These are phyloP conservation scores for Aegilops sharonensis DNA, from an alignment of 176 grass and related monocot species.

Conservation along the genomic window DNA sequence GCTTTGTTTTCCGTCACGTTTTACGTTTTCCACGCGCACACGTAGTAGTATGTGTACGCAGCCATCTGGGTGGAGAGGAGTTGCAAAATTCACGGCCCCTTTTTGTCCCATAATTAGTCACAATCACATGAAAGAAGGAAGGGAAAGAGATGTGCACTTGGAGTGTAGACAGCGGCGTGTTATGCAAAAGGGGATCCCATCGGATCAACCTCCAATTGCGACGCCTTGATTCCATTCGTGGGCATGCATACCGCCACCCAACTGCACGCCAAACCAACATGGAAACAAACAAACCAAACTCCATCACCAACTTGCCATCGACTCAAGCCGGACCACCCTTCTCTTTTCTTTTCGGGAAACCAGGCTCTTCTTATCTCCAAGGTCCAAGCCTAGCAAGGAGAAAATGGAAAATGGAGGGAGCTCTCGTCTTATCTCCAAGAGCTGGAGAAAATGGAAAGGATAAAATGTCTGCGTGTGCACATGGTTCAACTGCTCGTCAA, in stretches of 20 bases:
- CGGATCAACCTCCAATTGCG: neutral
- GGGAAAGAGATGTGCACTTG: neutral
- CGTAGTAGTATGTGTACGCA: neutral
- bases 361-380: neutral
- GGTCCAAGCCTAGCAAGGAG: neutral
- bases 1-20: neutral
- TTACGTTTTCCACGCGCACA: neutral
- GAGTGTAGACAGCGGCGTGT: neutral
- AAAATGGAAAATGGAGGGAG: neutral
- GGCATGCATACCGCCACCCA: neutral
- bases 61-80: neutral
- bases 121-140: neutral
- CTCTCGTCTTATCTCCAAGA: neutral
- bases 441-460: neutral
- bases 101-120: slow-evolving; percentile 11
- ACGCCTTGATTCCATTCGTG: slow-evolving; percentile 2
- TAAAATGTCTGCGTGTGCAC: neutral
- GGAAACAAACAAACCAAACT: neutral
- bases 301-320: neutral
- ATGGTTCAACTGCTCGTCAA: neutral
- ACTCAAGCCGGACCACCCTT: neutral
- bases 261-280: neutral
- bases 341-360: neutral
- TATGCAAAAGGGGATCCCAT: neutral
- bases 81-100: neutral